Evolutionary conservation across 2,329 filamentous ascomycete species (phyloP).

Genomic region (Cladosporium halotolerans): DNA sequence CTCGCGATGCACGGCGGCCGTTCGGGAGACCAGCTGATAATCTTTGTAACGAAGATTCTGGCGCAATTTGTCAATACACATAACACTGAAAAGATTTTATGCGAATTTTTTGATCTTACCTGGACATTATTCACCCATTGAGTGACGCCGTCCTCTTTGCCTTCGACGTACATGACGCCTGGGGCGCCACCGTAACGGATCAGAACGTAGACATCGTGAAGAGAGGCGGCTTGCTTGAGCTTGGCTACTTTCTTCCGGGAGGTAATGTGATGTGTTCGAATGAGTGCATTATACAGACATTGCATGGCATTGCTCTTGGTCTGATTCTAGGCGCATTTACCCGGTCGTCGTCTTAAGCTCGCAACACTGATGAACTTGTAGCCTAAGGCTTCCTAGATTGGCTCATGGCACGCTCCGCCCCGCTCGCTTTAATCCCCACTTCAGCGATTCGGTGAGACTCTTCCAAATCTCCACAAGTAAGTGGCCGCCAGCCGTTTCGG

Average conservation of each 20-base stretch:
- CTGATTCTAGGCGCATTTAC: no score
- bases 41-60: conserved; percentile 62
- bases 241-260: conserved; percentile 66
- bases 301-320: background rate
- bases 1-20: conserved; percentile 34
- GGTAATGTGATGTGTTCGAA: conserved; percentile 75
- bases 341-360: no score
- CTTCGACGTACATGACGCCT: conserved; percentile 74
- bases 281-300: conserved; percentile 50
- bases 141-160: conserved; percentile 49
- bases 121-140: conserved; percentile 62
- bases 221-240: conserved; percentile 58
- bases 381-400: no score
- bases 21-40: conserved; percentile 57
- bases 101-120: conserved; percentile 20
- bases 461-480: background rate
- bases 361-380: no score
- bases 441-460: background rate
- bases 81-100: background rate
- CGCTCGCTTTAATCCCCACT: background rate
- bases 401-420: background rate
- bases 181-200: conserved; percentile 62
- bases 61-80: background rate
- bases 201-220: conserved; percentile 56
- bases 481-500: no score